These are phyloP conservation scores for Polychytrium aggregatum DNA, from an alignment of 192 early-diverging fungal species.

Conservation along the genomic window DNA sequence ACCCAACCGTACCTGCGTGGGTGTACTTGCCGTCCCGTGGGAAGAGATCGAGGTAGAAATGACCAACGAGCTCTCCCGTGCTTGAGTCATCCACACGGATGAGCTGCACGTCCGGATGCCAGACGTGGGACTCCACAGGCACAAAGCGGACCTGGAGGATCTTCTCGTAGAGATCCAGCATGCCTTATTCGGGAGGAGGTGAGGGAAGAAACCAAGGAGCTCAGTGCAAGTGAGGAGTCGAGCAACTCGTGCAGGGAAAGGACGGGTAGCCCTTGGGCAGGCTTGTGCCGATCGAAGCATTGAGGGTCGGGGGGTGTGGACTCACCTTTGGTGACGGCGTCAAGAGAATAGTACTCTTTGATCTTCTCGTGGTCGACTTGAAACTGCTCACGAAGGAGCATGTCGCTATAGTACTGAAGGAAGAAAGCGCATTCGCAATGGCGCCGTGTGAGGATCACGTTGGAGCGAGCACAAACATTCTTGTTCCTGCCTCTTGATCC, in stretches of 20 bases:
- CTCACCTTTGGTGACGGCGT: conserved; percentile 45
- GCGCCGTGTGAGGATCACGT: neutral
- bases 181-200: no score
- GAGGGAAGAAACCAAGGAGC: no score
- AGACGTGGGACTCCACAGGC: conserved; percentile 47
- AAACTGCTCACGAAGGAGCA: conserved; percentile 61
- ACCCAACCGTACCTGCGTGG: no score
- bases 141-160: conserved; percentile 60
- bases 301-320: no score
- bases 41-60: conserved; percentile 67
- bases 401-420: conserved; percentile 59
- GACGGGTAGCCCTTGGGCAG: no score
- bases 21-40: no score
- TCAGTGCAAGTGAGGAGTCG: no score
- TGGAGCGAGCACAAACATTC: no score
- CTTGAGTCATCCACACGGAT: conserved; percentile 52
- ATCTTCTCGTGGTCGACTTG: conserved; percentile 66
- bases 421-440: neutral
- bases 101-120: conserved; percentile 72
- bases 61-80: conserved; percentile 48
- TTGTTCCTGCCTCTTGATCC: no score
- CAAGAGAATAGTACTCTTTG: conserved; percentile 70
- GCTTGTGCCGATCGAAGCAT: no score
- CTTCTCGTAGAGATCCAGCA: conserved; percentile 64
- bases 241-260: no score